These are phyloP conservation scores for Ophiostoma triangulosporum DNA, from an alignment of 2,329 filamentous ascomycete species.

Conservation along the genomic window DNA sequence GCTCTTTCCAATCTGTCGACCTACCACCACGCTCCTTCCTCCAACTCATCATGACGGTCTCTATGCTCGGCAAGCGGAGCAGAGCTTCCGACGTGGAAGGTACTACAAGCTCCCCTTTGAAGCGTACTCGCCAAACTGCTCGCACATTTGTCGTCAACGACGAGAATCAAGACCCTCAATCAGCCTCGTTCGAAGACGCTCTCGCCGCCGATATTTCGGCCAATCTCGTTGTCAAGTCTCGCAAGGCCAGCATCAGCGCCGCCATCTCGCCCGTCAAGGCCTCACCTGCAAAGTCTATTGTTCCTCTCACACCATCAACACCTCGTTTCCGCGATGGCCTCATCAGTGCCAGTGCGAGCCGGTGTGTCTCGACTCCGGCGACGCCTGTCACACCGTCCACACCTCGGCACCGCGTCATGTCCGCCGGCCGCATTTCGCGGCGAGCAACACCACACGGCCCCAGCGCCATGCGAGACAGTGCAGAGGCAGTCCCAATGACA, in stretches of 20 bases:
- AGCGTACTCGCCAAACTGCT: conserved; percentile 32
- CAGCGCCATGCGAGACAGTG: background rate
- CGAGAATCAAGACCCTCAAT: conserved; percentile 51
- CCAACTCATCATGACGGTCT: conserved; percentile 5
- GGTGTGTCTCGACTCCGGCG: conserved; percentile 3
- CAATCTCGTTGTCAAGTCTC: background rate
- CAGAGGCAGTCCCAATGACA: conserved; percentile 26
- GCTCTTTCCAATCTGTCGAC: background rate
- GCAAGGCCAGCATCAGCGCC: conserved; percentile 7
- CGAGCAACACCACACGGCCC: conserved; percentile 56
- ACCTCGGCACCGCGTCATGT: conserved; percentile 70
- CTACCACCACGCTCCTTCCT: background rate
- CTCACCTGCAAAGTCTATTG: conserved; percentile 16
- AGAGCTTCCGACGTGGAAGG: conserved; percentile 4
- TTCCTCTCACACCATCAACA: conserved; percentile 55
- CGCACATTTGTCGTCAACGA: conserved; percentile 39
- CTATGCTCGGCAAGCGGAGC: conserved; percentile 11
- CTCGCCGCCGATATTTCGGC: conserved; percentile 18
- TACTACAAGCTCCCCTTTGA: conserved; percentile 24
- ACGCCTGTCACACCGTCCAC: conserved; percentile 51
- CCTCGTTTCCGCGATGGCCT: conserved; percentile 65
- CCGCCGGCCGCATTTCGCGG: conserved; percentile 60
- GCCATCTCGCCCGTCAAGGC: conserved; percentile 5
- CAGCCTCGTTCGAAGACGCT: conserved; percentile 25
- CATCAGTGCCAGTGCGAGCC: conserved; percentile 21